Base-by-base conservation (phyloP, 805 yeast species). In the Yamadazyma takamatsuzukensis region DNA sequence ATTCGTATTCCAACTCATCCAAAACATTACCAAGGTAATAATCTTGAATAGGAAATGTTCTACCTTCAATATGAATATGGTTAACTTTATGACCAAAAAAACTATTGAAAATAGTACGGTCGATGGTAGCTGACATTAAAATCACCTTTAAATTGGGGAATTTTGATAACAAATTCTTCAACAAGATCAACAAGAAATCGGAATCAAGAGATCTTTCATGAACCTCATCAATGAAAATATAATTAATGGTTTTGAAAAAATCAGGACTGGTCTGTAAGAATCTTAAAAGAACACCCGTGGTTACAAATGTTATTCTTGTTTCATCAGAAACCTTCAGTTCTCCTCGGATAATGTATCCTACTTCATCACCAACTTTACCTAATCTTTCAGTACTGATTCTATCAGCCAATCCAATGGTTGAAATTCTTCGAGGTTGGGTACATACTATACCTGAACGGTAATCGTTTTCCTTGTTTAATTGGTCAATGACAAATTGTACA, bases 401-500 rank as follows among this genome's bases (percentile, higher is more conserved):
- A 40, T 89, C 95, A 0, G 97, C 96, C 35, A 90, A 70, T 2
- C 97, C 96, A 55, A 90, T 83, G 0, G 97, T 87, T 1, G 97
- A 86, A 34, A 90, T 89, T 68, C 97, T 80, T 58, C 98, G 74
- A 2, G 98, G 98, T 56, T 90, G 97, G 0, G 97, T 88, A 58
- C 96, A 88, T 1, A 90, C 63, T 4, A 90, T 83, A 24, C 69
- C 72, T 3, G 82, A 70, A 15, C 60, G 54, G 41, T 69, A 80
- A 40, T 74, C 74, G 0, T 72, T 72, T 9, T 58, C 51, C 0
- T 59, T 28, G 30, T 74, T 68, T 37, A 85, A 48, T 24, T 78
- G 68, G 53, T 90, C 97, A 12, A 90, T 59, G 14, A 90, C 64
- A 45, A 88, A 90, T 54, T 90, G 98, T 5, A 87, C 96, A 4